A percentile compares a stretch with the other conserved stretches of the same genome.
These are phyloP conservation scores for Talaromyces liani DNA, from an alignment of 495 filamentous ascomycete species.

Conservation along the genomic window DNA sequence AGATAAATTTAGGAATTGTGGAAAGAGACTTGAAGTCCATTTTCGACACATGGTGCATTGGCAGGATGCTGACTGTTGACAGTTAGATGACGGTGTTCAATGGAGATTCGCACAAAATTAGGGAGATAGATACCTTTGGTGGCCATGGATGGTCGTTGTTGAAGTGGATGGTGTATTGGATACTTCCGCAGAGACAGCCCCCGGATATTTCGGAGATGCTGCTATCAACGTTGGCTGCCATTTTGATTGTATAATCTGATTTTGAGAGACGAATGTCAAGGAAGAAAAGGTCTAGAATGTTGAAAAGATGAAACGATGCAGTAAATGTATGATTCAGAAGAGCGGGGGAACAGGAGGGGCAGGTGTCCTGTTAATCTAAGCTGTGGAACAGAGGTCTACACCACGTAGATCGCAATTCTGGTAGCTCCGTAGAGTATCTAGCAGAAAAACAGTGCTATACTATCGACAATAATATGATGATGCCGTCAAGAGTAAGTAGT, in stretches of 20 bases:
- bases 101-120: too few species aligned
- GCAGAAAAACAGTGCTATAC: too few species aligned
- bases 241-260: not conserved
- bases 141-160: not conserved
- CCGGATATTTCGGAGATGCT: not conserved
- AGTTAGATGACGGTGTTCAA: too few species aligned
- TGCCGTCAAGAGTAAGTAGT: not conserved
- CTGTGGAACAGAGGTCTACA: not conserved
- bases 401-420: too few species aligned
- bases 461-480: not conserved
- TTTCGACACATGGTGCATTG: not conserved
- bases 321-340: not conserved
- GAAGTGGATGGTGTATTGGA: not conserved
- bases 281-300: not conserved
- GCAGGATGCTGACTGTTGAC: not conserved
- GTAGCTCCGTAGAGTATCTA: too few species aligned
- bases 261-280: not conserved
- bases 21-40: not conserved
- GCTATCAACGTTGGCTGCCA: not conserved
- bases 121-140: too few species aligned
- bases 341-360: not conserved
- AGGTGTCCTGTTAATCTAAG: not conserved
- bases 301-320: not conserved
- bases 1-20: not conserved
- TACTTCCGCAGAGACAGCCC: not conserved